A percentile compares a stretch with the other conserved stretches of the same genome.
These are phyloP conservation scores for Tuber calosporum DNA, from an alignment of 495 filamentous ascomycete genomes.

Conservation along the genomic window DNA sequence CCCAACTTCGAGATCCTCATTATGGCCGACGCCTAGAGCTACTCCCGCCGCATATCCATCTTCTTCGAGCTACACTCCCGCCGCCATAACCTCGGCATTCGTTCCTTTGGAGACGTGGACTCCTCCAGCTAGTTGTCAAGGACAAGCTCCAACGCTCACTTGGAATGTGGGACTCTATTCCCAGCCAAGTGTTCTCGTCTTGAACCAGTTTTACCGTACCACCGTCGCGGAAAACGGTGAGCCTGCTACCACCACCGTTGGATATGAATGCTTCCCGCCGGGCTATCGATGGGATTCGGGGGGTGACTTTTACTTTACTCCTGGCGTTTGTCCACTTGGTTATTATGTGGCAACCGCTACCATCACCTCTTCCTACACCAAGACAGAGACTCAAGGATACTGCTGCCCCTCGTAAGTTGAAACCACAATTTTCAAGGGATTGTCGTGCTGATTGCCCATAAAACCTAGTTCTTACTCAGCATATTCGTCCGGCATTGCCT, in stretches of 20 bases:
- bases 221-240: neutral
- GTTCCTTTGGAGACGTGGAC: neutral
- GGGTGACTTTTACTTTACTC: neutral
- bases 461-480: neutral
- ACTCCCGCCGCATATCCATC: neutral
- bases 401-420: conserved; percentile 2
- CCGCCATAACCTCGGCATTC: neutral
- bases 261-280: neutral
- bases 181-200: neutral
- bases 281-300: neutral
- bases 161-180: neutral
- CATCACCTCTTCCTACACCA: neutral
- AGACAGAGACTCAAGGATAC: neutral
- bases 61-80: neutral
- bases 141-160: neutral
- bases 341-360: neutral
- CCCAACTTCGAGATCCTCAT: neutral
- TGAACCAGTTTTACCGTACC: neutral
- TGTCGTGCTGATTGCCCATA: neutral
- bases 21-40: neutral
- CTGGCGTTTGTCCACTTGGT: neutral
- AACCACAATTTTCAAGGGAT: neutral
- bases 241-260: neutral
- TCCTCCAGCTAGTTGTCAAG: neutral
- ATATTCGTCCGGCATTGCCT: neutral